These are phyloP conservation scores for Claviceps sp. DNA, from an alignment of 2,329 filamentous ascomycete species.

Conservation along the genomic window DNA sequence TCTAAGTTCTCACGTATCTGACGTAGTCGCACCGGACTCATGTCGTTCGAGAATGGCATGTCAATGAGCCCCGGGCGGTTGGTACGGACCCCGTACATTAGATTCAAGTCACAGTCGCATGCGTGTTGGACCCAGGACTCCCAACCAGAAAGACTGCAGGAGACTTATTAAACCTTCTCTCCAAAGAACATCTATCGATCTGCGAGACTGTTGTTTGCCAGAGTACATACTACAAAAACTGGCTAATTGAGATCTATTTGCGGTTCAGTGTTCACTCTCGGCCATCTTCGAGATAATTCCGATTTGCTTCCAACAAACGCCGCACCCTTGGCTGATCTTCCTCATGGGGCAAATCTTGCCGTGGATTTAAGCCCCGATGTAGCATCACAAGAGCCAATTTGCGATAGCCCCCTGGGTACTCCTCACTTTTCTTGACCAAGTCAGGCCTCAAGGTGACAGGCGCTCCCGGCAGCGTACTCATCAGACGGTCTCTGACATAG, in stretches of 20 bases:
- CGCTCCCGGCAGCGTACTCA: background rate
- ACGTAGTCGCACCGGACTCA: too few relatives aligned
- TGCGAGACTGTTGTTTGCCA: background rate
- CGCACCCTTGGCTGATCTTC: background rate
- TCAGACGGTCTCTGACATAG: background rate
- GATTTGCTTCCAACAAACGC: background rate
- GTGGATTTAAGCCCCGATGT: background rate
- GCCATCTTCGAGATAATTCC: background rate
- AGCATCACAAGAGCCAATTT: background rate
- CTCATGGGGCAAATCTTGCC: background rate
- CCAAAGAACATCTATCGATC: background rate
- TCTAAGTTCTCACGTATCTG: too few relatives aligned
- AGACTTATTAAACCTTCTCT: too few relatives aligned
- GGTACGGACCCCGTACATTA: too few relatives aligned
- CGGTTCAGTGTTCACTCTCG: background rate
- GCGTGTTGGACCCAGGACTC: too few relatives aligned
- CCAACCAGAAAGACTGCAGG: too few relatives aligned
- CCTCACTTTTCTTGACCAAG: background rate
- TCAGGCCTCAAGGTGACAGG: background rate
- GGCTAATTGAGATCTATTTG: background rate
- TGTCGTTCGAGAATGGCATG: too few relatives aligned
- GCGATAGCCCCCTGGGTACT: background rate
- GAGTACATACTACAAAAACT: background rate
- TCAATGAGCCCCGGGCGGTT: too few relatives aligned
- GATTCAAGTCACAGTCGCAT: too few relatives aligned